Evolutionary conservation across 2,329 filamentous ascomycete species (phyloP).

Genomic region (Dothidotthia symphoricarpi): DNA sequence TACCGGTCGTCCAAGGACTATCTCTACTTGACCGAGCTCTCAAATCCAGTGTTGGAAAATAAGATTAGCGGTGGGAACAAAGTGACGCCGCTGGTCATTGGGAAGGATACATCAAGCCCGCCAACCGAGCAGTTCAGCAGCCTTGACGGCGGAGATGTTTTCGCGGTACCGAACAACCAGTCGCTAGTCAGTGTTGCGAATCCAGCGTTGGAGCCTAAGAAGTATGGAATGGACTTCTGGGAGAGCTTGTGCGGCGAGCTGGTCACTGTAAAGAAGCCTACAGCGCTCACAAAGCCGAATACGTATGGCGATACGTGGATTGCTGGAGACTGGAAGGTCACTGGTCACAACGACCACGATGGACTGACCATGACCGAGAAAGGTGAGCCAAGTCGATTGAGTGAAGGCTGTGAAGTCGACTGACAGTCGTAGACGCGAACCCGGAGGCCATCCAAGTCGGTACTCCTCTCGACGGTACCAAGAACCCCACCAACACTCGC

Average conservation of each 20-base stretch:
- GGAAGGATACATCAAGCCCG: constrained; percentile 56
- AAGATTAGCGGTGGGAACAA: constrained; percentile 55
- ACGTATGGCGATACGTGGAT: constrained; percentile 69
- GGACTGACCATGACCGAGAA: constrained; percentile 61
- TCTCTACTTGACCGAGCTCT: constrained; percentile 64
- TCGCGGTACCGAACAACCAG: constrained; percentile 62
- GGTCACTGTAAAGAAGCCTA: constrained; percentile 60
- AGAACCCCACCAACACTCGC: constrained; percentile 59
- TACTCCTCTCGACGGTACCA: constrained; percentile 62
- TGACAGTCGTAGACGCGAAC: constrained; percentile 55
- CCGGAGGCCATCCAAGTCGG: constrained; percentile 68
- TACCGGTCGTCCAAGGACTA: constrained; percentile 58
- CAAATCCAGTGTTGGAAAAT: constrained; percentile 53
- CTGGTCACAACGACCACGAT: constrained; percentile 61
- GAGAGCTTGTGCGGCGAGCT: constrained; percentile 67
- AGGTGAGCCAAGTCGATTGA: neutral
- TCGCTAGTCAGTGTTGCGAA: constrained; percentile 59
- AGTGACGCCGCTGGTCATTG: constrained; percentile 61
- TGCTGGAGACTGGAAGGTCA: constrained; percentile 61
- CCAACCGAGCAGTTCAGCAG: constrained; percentile 61
- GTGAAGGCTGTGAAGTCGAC: neutral
- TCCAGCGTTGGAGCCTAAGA: constrained; percentile 58
- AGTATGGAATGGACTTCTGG: constrained; percentile 72
- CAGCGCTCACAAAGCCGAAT: constrained; percentile 61
- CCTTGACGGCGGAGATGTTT: constrained; percentile 65